A percentile compares a stretch with the other conserved stretches of the same genome.
These are phyloP conservation scores for Ambispora gerdemannii DNA, from an alignment of 192 early-diverging fungal species.

Conservation along the genomic window DNA sequence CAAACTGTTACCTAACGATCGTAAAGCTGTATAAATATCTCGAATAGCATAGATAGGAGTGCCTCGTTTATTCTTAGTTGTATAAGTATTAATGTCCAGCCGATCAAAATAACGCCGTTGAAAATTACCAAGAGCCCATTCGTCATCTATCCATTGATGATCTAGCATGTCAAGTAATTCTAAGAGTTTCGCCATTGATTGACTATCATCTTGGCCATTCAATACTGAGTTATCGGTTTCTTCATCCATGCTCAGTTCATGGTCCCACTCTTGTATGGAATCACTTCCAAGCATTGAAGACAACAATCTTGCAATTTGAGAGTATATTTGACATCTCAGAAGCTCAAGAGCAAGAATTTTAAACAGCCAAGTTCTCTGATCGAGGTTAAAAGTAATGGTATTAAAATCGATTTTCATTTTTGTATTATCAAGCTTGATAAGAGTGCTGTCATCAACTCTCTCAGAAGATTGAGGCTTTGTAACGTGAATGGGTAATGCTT, in stretches of 20 bases:
- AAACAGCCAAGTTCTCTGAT: conserved; percentile 89
- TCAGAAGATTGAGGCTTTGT: conserved; percentile 15
- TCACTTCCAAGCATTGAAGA: conserved; percentile 39
- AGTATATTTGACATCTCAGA: conserved; percentile 47
- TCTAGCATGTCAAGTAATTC: conserved; percentile 71
- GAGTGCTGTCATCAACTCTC: conserved; percentile 29
- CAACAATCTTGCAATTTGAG: conserved; percentile 46
- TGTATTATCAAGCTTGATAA: conserved; percentile 29
- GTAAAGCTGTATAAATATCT: conserved; percentile 60
- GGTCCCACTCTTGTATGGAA: conserved; percentile 39
- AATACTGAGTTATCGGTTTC: conserved; percentile 33
- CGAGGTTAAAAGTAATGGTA: conserved; percentile 56
- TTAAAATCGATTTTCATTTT: conserved; percentile 34
- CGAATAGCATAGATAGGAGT: conserved; percentile 68
- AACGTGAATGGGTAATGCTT: conserved; percentile 43
- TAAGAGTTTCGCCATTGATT: conserved; percentile 70
- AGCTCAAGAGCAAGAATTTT: conserved; percentile 84
- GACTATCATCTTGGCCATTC: conserved; percentile 32
- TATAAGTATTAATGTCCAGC: conserved; percentile 48
- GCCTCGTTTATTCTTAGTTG: conserved; percentile 54
- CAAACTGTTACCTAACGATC: conserved; percentile 40
- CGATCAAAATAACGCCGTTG: conserved; percentile 42
- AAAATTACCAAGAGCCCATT: conserved; percentile 30
- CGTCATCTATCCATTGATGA: conserved; percentile 51
- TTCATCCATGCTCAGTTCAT: conserved; percentile 31